Conservation (phyloP, 352 stramenopile genomes). For the Paralagenidium karlingii region DNA sequence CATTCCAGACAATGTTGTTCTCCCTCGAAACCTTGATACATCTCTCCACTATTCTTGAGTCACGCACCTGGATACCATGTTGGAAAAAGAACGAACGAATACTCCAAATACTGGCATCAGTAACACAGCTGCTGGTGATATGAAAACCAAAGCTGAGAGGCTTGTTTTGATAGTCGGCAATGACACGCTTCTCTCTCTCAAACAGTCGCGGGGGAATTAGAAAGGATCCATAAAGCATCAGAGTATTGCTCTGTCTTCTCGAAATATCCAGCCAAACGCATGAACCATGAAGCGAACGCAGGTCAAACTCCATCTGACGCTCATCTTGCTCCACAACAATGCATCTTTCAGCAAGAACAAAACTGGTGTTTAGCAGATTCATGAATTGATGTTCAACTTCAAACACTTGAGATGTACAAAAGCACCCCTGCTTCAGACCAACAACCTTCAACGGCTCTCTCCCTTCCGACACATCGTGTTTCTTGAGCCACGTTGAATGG, state of each 20-base stretch:
- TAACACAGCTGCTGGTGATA: not conserved
- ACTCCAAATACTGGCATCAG: constrained; percentile 16
- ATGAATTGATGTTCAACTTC: constrained; percentile 12
- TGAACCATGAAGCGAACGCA: constrained; percentile 24
- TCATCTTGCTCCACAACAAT: constrained; percentile 2
- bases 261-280: constrained; percentile 32
- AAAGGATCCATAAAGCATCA: constrained; percentile 20
- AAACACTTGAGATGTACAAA: too few species aligned
- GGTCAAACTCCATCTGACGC: constrained; percentile 20
- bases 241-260: constrained; percentile 2
- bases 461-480: too few species aligned
- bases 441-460: too few species aligned
- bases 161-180: constrained; percentile 17
- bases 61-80: constrained; percentile 25
- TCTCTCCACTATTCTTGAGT: constrained; percentile 17
- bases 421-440: too few species aligned
- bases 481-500: too few species aligned
- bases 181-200: constrained; percentile 13
- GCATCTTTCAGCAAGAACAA: too few species aligned
- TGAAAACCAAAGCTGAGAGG: constrained; percentile 18
- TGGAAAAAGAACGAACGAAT: constrained; percentile 33
- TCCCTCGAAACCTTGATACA: constrained; percentile 1
- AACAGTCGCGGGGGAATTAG: constrained; percentile 24
- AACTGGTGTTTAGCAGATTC: not conserved
- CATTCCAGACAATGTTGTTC: not conserved